Evolutionary conservation across 2,329 filamentous ascomycete species (phyloP).

Genomic region (Cordyceps militaris): DNA sequence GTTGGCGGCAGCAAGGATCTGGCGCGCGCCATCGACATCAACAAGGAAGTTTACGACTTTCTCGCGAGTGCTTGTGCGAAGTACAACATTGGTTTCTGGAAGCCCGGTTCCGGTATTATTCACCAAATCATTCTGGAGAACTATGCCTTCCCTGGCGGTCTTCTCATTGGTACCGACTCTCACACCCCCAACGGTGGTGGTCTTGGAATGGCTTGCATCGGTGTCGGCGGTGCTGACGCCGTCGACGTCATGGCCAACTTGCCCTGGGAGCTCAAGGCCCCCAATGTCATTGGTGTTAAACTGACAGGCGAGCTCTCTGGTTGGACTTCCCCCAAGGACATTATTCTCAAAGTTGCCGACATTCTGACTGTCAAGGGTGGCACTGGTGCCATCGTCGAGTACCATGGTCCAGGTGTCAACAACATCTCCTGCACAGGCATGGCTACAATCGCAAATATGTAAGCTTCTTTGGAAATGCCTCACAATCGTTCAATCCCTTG

Average conservation of each 20-base stretch:
- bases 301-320: constrained; percentile 83
- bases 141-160: constrained; percentile 97
- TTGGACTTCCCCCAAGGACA: constrained; percentile 93
- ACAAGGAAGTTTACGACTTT: constrained; percentile 99
- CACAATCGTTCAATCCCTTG: no score
- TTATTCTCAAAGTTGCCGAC: constrained; percentile 95
- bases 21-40: constrained; percentile 81
- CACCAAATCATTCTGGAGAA: constrained; percentile 98
- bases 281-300: constrained; percentile 93
- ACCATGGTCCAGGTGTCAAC: constrained; percentile 62
- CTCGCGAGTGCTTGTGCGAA: constrained; percentile 88
- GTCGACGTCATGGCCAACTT: constrained; percentile 97
- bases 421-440: constrained; percentile 62
- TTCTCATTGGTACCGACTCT: constrained; percentile 95
- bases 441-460: constrained; percentile 56
- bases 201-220: constrained; percentile 89
- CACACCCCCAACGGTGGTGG: constrained; percentile 97
- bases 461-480: background rate
- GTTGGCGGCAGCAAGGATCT: constrained; percentile 90
- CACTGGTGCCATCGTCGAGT: constrained; percentile 84
- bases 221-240: constrained; percentile 96
- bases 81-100: constrained; percentile 99
- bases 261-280: constrained; percentile 97
- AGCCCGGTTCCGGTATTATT: constrained; percentile 96
- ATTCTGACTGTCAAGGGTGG: constrained; percentile 97